Conservation (phyloP, 2,329 filamentous ascomycete species). For the Pseudogymnoascus sp. region DNA sequence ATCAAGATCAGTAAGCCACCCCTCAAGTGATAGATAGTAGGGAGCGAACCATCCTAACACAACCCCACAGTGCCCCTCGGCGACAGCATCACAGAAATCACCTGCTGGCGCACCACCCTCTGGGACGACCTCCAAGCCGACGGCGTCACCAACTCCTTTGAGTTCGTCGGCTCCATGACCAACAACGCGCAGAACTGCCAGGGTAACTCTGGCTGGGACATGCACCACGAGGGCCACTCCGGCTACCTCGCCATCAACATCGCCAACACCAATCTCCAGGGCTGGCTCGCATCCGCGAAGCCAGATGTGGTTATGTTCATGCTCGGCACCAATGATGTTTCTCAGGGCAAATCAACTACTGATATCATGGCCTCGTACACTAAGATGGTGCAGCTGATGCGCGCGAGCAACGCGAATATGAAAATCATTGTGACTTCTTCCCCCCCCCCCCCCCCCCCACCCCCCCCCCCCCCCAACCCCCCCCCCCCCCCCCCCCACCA, state of each 20-base stretch:
- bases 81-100: conserved; percentile 38
- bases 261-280: conserved; percentile 32
- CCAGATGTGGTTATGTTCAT: conserved; percentile 38
- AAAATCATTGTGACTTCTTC: conserved; percentile 37
- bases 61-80: conserved; percentile 32
- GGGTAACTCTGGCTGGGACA: conserved; percentile 29
- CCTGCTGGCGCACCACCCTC: conserved; percentile 36
- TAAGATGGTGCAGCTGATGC: conserved; percentile 32
- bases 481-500: too few relatives aligned
- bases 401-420: conserved; percentile 30
- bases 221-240: conserved; percentile 37
- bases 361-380: conserved; percentile 33
- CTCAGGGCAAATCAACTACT: conserved; percentile 21
- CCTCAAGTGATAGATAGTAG: neutral
- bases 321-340: conserved; percentile 38
- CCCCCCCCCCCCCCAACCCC: too few relatives aligned
- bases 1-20: neutral
- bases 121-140: conserved; percentile 33
- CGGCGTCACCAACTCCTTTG: conserved; percentile 27
- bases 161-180: conserved; percentile 36
- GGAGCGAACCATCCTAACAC: neutral
- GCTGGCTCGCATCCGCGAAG: conserved; percentile 31
- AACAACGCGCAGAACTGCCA: conserved; percentile 31
- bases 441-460: too few relatives aligned
- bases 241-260: conserved; percentile 37